Evolutionary conservation across 2,329 filamentous ascomycete genomes (phyloP).

Genomic region (Epichloe brachyelytri): DNA sequence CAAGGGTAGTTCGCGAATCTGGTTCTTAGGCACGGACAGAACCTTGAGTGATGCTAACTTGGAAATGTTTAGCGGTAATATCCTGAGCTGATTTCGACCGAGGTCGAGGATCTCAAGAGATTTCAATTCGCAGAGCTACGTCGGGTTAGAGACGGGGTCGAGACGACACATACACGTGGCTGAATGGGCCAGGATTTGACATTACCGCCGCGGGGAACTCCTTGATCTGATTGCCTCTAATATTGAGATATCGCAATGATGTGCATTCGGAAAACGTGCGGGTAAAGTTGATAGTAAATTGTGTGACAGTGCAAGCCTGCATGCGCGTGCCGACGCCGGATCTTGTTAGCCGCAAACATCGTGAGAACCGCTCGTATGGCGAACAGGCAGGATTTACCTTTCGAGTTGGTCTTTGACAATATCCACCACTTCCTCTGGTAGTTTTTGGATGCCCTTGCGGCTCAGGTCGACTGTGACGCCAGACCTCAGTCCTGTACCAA

Average conservation of each 20-base stretch:
- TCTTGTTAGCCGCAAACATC: neutral
- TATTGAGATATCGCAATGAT: conserved; percentile 67
- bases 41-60: conserved; percentile 80
- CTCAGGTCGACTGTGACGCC: conserved; percentile 70
- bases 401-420: conserved; percentile 64
- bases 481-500: conserved; percentile 48
- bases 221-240: conserved; percentile 61
- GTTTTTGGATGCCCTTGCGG: conserved; percentile 56
- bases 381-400: conserved; percentile 33
- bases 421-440: conserved; percentile 63
- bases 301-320: conserved; percentile 67
- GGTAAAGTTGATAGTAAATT: conserved; percentile 63
- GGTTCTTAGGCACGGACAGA: conserved; percentile 74
- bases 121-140: conserved; percentile 69
- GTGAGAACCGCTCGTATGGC: neutral
- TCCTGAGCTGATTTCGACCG: conserved; percentile 71
- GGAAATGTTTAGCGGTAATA: conserved; percentile 65
- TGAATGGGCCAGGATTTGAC: conserved; percentile 2
- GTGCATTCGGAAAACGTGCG: conserved; percentile 57
- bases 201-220: conserved; percentile 46
- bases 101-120: conserved; percentile 89
- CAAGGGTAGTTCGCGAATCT: conserved; percentile 70
- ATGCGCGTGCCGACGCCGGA: neutral
- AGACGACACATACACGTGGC: neutral
- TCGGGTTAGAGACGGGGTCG: conserved; percentile 12